These are phyloP conservation scores for Fonsecaea multimorphosa DNA, from an alignment of 2,329 filamentous ascomycete species.

Conservation along the genomic window DNA sequence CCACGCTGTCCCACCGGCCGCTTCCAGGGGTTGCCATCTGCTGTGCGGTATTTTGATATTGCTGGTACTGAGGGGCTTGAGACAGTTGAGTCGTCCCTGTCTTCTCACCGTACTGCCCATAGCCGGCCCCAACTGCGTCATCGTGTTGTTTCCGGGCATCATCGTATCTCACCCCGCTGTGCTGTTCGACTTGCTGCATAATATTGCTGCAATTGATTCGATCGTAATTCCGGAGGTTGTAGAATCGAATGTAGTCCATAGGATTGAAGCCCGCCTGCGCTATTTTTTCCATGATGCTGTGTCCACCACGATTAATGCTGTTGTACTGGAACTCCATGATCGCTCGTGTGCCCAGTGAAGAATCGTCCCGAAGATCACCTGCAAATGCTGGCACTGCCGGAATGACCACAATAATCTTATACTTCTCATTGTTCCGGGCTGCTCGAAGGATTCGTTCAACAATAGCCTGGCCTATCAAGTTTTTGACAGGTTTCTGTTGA, in stretches of 20 bases:
- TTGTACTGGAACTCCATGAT: conserved; percentile 90
- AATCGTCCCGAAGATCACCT: conserved; percentile 75
- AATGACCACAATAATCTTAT: conserved; percentile 78
- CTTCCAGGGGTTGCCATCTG: conserved; percentile 55
- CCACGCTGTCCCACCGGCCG: conserved; percentile 75
- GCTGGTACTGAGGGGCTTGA: conserved; percentile 58
- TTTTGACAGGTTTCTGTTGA: conserved; percentile 73
- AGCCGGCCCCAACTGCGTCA: conserved; percentile 55
- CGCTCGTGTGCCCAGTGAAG: conserved; percentile 75
- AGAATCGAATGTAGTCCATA: conserved; percentile 77
- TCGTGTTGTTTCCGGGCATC: conserved; percentile 53
- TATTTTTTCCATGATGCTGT: conserved; percentile 77
- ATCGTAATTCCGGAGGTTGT: conserved; percentile 84
- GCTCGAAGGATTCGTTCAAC: conserved; percentile 78
- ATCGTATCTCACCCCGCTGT: conserved; percentile 54
- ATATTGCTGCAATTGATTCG: conserved; percentile 67
- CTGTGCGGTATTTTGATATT: conserved; percentile 74
- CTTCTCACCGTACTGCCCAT: conserved; percentile 49
- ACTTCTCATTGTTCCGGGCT: conserved; percentile 67
- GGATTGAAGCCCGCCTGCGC: conserved; percentile 71
- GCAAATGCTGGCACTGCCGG: conserved; percentile 82
- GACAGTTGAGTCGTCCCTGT: conserved; percentile 34
- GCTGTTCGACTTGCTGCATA: conserved; percentile 48
- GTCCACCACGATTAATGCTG: conserved; percentile 76
- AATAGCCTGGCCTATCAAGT: conserved; percentile 79